Evolutionary conservation across 352 stramenopile species (phyloP).

Genomic region (Globisporangium cederbergense): DNA sequence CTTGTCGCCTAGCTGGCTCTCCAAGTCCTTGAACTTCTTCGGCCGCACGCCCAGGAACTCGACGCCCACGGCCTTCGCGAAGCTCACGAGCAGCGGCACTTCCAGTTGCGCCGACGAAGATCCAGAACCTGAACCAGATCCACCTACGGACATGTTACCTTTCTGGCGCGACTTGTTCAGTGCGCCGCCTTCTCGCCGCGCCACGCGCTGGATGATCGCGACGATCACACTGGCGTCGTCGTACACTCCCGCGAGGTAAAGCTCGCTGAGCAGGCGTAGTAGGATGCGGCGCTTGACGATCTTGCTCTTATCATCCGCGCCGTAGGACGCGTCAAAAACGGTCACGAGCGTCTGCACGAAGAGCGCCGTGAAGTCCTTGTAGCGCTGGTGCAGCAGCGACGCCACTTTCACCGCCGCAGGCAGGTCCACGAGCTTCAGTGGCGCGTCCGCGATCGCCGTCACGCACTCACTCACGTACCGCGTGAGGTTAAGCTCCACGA

Average conservation of each 20-base stretch:
- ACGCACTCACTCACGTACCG: conserved; percentile 95
- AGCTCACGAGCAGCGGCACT: conserved; percentile 92
- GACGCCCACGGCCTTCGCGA: conserved; percentile 90
- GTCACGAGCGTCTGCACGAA: conserved; percentile 55
- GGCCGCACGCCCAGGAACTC: conserved; percentile 82
- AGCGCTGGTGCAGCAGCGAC: conserved; percentile 90
- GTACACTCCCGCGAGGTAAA: conserved; percentile 78
- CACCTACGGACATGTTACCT: conserved; percentile 34
- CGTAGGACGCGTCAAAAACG: conserved; percentile 54
- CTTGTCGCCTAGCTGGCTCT: conserved; percentile 27
- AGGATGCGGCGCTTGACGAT: conserved; percentile 71
- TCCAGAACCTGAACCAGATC: conserved; percentile 5
- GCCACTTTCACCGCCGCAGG: conserved; percentile 80
- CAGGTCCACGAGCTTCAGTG: conserved; percentile 87
- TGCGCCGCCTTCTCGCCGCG: conserved; percentile 51
- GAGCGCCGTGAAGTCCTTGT: conserved; percentile 80
- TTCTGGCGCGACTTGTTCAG: conserved; percentile 28
- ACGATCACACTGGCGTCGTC: conserved; percentile 70
- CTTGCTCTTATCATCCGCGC: conserved; percentile 69
- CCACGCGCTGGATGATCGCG: conserved; percentile 80
- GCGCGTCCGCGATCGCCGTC: conserved; percentile 79
- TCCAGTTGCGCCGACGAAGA: conserved; percentile 63
- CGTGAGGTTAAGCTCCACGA: conserved; percentile 91
- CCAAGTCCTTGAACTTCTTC: conserved; percentile 63
- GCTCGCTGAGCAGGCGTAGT: conserved; percentile 78